Evolutionary conservation across 495 filamentous ascomycete species (phyloP), one percentile per base, ranked within the genome.

Genomic region (Thermothielavioides terrestris): DNA sequence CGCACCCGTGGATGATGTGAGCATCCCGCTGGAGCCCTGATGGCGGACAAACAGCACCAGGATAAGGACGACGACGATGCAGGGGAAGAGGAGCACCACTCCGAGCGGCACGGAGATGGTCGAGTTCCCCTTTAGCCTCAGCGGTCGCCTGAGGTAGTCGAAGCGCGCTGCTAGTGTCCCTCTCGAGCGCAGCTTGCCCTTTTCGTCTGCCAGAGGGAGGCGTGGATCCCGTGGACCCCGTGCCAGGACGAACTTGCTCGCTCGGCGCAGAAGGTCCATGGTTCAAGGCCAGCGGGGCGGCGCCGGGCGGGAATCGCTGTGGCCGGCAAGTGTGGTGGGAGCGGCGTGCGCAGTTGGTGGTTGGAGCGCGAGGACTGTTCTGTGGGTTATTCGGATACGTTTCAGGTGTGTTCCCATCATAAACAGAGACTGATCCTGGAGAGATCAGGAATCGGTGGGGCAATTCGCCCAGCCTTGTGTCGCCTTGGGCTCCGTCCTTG

Each of bases 51-150:
- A 88, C 51, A 98, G 80, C 55, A 95, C 71, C 31, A 95, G 67
- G 69, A 98, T 91, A 63, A 96, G 75, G 57, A 95, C 76, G 68
- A 97, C 79, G 57, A 96, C 87, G 69, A 94, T 83, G 66, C 84
- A 82, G 54, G 92, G 92, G 69, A 96, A 96, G 60, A 96, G 72
- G 52, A 97, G 76, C 57, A 98, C 88, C 62, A 94, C 82, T 54
- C 91, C 91, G 40, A 97, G 74, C 30, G 92, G 92, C 68, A 98
- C 84, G 42, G 92, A 94, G 70, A 96, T 84, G 57, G 84, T 86
- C 50, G 89, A 95, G 67, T 94, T 95, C 66, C 89, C 88, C 74
- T 85, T 86, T 79, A 98, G 75, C 58, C 92, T 84, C 69, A 98
- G 83, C 32, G 90, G 87, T 65, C 86, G 78, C 56, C 83, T 77